Conservation (phyloP, 805 yeast genomes). For the Candida insectalens region DNA sequence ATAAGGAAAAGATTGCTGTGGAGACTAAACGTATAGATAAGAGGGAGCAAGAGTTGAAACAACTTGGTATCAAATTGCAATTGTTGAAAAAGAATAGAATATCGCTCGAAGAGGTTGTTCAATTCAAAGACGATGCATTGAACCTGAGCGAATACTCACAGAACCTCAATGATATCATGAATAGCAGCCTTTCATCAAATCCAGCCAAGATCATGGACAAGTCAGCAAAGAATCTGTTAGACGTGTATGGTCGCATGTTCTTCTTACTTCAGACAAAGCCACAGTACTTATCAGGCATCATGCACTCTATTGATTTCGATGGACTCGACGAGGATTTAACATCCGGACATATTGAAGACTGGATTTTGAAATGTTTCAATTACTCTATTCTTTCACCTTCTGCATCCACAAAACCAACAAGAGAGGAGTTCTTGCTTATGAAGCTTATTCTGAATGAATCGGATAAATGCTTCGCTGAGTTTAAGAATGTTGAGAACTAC, state of each 20-base stretch:
- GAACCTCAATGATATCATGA: conserved; percentile 15
- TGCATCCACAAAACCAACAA: conserved; percentile 25
- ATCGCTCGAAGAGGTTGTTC: conserved; percentile 57
- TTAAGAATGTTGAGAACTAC: conserved; percentile 10
- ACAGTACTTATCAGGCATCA: conserved; percentile 51
- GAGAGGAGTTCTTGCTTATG: conserved; percentile 66
- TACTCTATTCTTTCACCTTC: conserved; percentile 11
- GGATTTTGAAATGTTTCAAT: conserved; percentile 25
- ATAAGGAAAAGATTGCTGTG: conserved; percentile 59
- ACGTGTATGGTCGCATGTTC: conserved; percentile 66
- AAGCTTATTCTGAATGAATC: conserved; percentile 44
- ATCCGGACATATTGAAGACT: conserved; percentile 24
- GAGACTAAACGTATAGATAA: conserved; percentile 63
- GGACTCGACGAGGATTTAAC: conserved; percentile 8
- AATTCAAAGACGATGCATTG: conserved; percentile 28
- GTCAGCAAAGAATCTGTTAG: conserved; percentile 42
- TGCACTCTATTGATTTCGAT: conserved; percentile 23
- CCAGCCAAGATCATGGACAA: conserved; percentile 21
- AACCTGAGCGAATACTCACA: conserved; percentile 17
- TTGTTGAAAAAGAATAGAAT: conserved; percentile 72
- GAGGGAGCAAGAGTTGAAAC: conserved; percentile 64
- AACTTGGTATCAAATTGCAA: conserved; percentile 69
- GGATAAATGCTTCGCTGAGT: conserved; percentile 28
- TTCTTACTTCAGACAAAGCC: conserved; percentile 82
- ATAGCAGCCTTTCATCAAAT: conserved; percentile 12